Base-by-base conservation (phyloP, 768 basidiomycete genomes). In the Amyloporia xantha region DNA sequence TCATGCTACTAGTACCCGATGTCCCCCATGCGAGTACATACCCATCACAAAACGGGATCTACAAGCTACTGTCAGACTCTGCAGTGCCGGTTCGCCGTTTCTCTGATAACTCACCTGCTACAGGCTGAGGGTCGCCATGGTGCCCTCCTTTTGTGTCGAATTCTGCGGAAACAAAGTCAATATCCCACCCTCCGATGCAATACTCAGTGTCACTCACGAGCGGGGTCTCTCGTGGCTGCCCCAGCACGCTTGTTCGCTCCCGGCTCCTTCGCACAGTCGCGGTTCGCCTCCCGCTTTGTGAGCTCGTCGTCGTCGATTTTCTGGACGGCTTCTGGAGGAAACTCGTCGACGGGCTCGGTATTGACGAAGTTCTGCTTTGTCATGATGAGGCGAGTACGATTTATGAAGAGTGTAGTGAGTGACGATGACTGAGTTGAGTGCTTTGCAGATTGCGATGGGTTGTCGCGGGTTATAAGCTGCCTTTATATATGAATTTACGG, bases 191-290 rank as follows among this genome's bases (percentile, higher is more conserved):
- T 19, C 25, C 6, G 30, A 17, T 20, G 39, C 39, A n/a, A 42
- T n/a, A 10, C 24, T 35, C 9, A 9, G 7, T 26, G 5, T 24
- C 15, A 33, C 49, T 41, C 26, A 59, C 55, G 50, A 41, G 26
- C 45, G 24, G 65, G 57, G 25, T 63, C 54, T 5, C 62, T 51
- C 1, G 56, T 46, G 36, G 65, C 64, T 13, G 47, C 62, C 5
- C 66, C 64, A 0, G 61, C 62, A 5, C 65, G 57, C 44, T 41
- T n/a, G n/a, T n/a, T n/a, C n/a, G n/a, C n/a, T n/a, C n/a, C n/a
- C n/a, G n/a, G n/a, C n/a, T n/a, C n/a, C 46, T 58, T 51, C n/a
- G 47, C 43, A 9, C 55, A 43, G 26, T 53, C 27, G 11, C 61
- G 56, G n/a, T 54, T 11, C 11, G 36, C 27, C 24, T 66, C 64